Base-by-base conservation (phyloP, 768 basidiomycete genomes). In the Amanita phalloides region DNA sequence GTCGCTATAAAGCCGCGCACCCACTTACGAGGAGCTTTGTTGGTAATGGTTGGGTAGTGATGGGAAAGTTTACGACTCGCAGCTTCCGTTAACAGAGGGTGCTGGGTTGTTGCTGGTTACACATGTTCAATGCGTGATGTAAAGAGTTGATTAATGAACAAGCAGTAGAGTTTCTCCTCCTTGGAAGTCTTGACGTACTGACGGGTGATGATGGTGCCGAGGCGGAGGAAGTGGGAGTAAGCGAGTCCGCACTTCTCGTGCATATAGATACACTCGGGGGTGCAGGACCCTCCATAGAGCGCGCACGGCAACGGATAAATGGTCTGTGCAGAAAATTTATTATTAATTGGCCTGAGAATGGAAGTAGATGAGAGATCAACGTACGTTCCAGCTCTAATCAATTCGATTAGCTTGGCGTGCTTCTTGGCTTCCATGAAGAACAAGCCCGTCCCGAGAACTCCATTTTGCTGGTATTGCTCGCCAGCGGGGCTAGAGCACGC, bases 351-450 rank as follows among this genome's bases (percentile, higher is more conserved):
- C 30, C 37, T 33, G 35, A 48, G 17, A 48, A 30, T 33, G 41
- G 26, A 23, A 51, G 21, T 20, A 47, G 45, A 56, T 21, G 45
- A 28, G 45, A 28, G 50, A 52, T 55, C 52, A 53, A 68, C 73
- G 56, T 66, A 72, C 57, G 79, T 78, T 59, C 82, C 82, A 43
- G 67, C 66, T 45, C 67, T 68, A 50, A 84, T 75, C 48, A 84
- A 68, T 54, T 78, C 79, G 41, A 63, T 68, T 48, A 84, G 64
- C 37, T 77, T 64, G 14, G 68, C 48, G 45, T 82, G 74, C 55
- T 73, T 73, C 64, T 66, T 72, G 0, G 81, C 78, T 60, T 78
- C 75, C 54, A 68, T 72, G 59, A 84, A 69, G 63, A 79, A 85
- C 57, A 83, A 63, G 14, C 77, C 75, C 0, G 75, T 76, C 13